Percentiles rank a stretch among this genome's conserved stretches.
Conservation (phyloP, 352 stramenopile genomes). For the Stephanocyclus meneghinianus region DNA sequence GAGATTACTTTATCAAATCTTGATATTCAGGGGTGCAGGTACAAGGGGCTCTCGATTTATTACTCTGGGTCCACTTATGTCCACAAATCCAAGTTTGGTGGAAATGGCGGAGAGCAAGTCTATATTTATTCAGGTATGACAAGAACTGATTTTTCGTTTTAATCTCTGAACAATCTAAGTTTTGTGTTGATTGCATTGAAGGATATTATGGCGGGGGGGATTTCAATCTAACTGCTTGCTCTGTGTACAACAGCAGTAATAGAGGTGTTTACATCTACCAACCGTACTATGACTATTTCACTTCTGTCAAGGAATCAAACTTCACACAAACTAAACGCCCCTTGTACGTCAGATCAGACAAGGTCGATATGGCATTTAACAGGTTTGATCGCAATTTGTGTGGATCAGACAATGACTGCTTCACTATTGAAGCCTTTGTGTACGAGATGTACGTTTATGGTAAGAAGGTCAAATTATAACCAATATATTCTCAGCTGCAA, state of each 20-base stretch:
- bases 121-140: background rate
- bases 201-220: background rate
- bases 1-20: background rate
- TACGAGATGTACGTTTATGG: background rate
- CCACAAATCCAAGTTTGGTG: background rate
- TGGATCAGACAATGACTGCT: background rate
- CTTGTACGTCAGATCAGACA: background rate
- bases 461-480: too few species aligned
- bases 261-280: background rate
- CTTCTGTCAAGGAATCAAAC: conserved; percentile 4
- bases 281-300: too few species aligned
- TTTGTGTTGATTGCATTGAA: background rate
- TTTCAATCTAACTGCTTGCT: background rate
- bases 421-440: background rate
- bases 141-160: background rate
- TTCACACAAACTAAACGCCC: conserved; percentile 1
- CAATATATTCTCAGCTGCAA: too few species aligned
- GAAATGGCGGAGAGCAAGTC: background rate
- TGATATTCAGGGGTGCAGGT: background rate
- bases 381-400: background rate
- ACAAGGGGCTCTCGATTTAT: background rate
- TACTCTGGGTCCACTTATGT: background rate
- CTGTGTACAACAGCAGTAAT: background rate
- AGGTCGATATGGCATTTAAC: background rate
- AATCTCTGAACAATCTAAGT: background rate